Conservation (phyloP, 2,329 filamentous ascomycete species). For the Metarhizium anisopliae region DNA sequence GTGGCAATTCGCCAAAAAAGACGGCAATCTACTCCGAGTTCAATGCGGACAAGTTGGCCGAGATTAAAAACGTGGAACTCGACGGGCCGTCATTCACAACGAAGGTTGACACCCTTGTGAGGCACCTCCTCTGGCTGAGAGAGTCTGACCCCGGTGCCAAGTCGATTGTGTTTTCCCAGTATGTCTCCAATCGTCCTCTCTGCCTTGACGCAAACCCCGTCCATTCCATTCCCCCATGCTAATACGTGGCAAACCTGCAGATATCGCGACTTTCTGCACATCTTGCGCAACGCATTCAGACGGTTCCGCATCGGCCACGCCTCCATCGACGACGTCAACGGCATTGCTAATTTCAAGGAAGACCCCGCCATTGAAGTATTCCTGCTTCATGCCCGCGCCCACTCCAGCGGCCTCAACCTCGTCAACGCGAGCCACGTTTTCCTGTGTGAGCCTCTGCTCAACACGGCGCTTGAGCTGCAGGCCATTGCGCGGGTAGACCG, state of each 20-base stretch:
- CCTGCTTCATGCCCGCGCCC: conserved; percentile 78
- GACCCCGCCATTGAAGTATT: conserved; percentile 73
- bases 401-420: conserved; percentile 82
- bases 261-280: conserved; percentile 69
- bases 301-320: conserved; percentile 65
- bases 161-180: conserved; percentile 88
- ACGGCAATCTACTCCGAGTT: conserved; percentile 69
- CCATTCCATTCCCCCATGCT: background rate
- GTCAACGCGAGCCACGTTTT: conserved; percentile 93
- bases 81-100: conserved; percentile 69
- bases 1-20: conserved; percentile 17
- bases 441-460: conserved; percentile 86
- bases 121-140: conserved; percentile 80
- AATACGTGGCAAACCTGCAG: conserved; percentile 10
- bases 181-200: conserved; percentile 7
- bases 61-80: conserved; percentile 77
- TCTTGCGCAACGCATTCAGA: conserved; percentile 61
- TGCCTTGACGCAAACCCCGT: too few species aligned
- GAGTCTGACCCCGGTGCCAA: conserved; percentile 80
- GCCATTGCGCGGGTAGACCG: conserved; percentile 91
- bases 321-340: conserved; percentile 58
- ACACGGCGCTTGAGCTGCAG: conserved; percentile 88
- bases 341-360: conserved; percentile 67
- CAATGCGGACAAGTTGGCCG: conserved; percentile 57
- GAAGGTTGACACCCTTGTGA: conserved; percentile 76